phyloP scores from a whole-genome alignment of 768 basidiomycete species.

The Hebeloma cylindrosporum region DNA sequence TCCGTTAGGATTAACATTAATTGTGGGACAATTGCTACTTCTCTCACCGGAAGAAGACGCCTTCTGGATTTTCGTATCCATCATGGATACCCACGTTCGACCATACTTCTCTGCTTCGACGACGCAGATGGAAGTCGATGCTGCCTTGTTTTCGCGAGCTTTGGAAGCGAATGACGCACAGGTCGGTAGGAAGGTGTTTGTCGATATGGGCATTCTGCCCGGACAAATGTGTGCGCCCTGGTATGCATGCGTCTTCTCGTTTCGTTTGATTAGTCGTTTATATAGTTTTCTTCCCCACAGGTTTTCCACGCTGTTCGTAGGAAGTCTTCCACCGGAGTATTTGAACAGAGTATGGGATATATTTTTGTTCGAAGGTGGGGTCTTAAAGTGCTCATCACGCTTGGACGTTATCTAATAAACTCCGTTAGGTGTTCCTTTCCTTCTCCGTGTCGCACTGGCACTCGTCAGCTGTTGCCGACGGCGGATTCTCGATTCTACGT shows the following conservation, averaged over 20 bases:
- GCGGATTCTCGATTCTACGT: slow-evolving; percentile 50
- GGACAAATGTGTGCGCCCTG: slow-evolving; percentile 60
- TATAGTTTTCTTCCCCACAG: slow-evolving; percentile 32
- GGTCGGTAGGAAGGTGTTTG: slow-evolving; percentile 66
- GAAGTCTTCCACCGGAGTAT: slow-evolving; percentile 61
- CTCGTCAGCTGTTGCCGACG: slow-evolving; percentile 62
- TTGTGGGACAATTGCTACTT: slow-evolving; percentile 70
- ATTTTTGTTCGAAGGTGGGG: slow-evolving; percentile 75
- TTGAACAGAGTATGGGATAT: slow-evolving; percentile 81
- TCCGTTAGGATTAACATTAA: slow-evolving; percentile 59
- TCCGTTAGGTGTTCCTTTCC: slow-evolving; percentile 63
- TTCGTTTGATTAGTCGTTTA: neutral
- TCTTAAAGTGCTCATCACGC: neutral
- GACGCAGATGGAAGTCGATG: slow-evolving; percentile 74
- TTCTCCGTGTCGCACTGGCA: slow-evolving; percentile 73
- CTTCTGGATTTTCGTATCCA: slow-evolving; percentile 86
- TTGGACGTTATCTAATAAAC: neutral
- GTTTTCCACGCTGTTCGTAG: slow-evolving; percentile 74
- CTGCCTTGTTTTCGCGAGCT: slow-evolving; percentile 65
- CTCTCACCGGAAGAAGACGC: slow-evolving; percentile 86
- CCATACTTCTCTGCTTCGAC: slow-evolving; percentile 61
- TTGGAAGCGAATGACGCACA: slow-evolving; percentile 61
- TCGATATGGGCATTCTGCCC: slow-evolving; percentile 61
- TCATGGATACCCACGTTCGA: slow-evolving; percentile 85
- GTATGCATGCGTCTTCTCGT: slow-evolving; percentile 35